A percentile compares a stretch with the other conserved stretches of the same genome.
These are phyloP conservation scores for Neopestalotiopsis clavispora DNA, from an alignment of 2,329 filamentous ascomycete genomes.

Conservation along the genomic window DNA sequence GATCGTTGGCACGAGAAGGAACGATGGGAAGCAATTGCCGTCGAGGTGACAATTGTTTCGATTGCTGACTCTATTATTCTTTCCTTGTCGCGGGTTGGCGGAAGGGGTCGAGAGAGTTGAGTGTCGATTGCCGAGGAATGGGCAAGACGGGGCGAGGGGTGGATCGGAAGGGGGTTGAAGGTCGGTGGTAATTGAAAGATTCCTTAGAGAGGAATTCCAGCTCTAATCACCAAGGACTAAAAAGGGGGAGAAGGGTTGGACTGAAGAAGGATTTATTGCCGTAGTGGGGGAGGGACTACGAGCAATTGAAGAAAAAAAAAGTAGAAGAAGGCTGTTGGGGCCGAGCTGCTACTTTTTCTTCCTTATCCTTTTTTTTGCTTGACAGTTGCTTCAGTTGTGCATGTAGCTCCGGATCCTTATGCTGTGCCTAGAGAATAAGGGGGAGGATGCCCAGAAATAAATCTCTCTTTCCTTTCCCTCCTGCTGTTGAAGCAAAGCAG, in stretches of 20 bases:
- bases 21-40: constrained; percentile 23
- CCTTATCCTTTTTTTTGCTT: not conserved
- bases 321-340: constrained; percentile 18
- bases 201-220: constrained; percentile 39
- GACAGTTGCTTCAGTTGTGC: constrained; percentile 29
- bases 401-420: constrained; percentile 26
- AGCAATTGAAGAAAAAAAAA: constrained; percentile 34
- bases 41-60: not conserved
- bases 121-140: constrained; percentile 34
- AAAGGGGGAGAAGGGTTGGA: constrained; percentile 10
- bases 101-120: constrained; percentile 16
- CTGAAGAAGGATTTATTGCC: constrained; percentile 2
- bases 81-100: constrained; percentile 23
- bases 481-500: constrained; percentile 42
- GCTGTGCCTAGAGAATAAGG: constrained; percentile 14
- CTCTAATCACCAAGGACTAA: constrained; percentile 26
- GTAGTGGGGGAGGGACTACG: not conserved
- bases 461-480: constrained; percentile 39
- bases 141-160: constrained; percentile 18
- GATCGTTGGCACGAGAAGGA: constrained; percentile 32
- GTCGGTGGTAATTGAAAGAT: constrained; percentile 34
- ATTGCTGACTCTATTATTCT: constrained; percentile 18
- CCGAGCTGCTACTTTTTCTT: constrained; percentile 16
- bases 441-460: constrained; percentile 16
- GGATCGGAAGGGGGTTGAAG: constrained; percentile 25